Evolutionary conservation across 139 green algal species (phyloP).

Genomic region (Coccomyxa sp.): DNA sequence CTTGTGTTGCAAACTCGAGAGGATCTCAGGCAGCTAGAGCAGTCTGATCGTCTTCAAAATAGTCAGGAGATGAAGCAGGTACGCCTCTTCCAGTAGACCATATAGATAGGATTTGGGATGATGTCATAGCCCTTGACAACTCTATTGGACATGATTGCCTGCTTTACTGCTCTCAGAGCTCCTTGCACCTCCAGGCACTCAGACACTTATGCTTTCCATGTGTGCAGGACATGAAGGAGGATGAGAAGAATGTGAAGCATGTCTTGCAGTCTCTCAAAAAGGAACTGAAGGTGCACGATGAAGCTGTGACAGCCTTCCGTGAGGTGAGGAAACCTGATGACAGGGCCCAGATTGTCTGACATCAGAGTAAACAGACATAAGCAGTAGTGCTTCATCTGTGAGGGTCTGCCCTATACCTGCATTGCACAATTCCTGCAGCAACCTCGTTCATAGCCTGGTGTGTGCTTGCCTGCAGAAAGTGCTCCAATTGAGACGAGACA

Average conservation of each 20-base stretch:
- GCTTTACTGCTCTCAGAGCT: no score
- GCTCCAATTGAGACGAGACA: conserved; percentile 24
- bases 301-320: not conserved
- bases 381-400: no score
- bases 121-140: no score
- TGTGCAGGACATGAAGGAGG: not conserved
- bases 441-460: not conserved
- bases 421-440: not conserved
- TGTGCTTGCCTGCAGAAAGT: not conserved
- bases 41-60: conserved; percentile 18
- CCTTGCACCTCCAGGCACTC: not conserved
- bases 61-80: not conserved
- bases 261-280: not conserved
- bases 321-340: no score
- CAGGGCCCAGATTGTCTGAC: no score
- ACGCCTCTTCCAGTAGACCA: no score
- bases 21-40: conserved; percentile 38
- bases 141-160: no score
- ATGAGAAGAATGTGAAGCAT: not conserved
- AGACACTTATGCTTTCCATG: not conserved
- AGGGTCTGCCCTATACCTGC: no score
- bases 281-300: not conserved
- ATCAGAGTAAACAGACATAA: no score
- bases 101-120: no score
- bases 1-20: conserved; percentile 25